These are phyloP conservation scores for Pachyrhizus erosus DNA, from an alignment of 306 rosid species.

Conservation along the genomic window DNA sequence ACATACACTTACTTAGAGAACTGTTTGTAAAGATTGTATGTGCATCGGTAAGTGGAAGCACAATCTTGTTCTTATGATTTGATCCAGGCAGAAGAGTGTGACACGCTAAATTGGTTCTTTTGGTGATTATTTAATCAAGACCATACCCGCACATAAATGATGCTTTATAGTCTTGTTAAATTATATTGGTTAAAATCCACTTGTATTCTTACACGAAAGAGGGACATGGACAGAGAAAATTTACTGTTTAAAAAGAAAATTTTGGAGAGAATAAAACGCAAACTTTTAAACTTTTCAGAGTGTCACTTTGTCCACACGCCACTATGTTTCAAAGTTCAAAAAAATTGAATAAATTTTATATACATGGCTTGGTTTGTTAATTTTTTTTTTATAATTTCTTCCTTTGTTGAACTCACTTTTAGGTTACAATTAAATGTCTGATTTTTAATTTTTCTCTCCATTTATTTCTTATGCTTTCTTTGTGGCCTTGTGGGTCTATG, in stretches of 20 bases:
- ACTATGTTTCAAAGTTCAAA: not conserved
- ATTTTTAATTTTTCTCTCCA: not conserved
- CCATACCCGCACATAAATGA: not conserved
- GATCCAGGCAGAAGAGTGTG: not conserved
- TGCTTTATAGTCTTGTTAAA: not conserved
- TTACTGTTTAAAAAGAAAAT: not conserved
- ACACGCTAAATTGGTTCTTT: not conserved
- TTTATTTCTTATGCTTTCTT: not conserved
- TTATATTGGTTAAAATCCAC: not conserved
- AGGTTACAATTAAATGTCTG: not conserved
- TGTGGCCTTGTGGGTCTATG: not conserved
- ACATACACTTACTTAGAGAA: too few relatives aligned
- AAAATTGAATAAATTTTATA: not conserved
- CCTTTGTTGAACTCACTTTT: not conserved
- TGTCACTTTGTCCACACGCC: not conserved
- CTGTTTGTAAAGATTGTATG: not conserved
- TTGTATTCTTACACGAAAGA: not conserved
- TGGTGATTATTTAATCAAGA: not conserved
- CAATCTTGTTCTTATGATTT: not conserved
- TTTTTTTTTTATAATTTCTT: not conserved
- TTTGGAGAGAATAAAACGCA: not conserved
- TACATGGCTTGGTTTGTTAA: too few relatives aligned
- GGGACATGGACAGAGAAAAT: not conserved
- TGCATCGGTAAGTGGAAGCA: not conserved
- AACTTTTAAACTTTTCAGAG: slow-evolving; percentile 18